Evolutionary conservation across 352 stramenopile genomes (phyloP).

Genomic region (Pythium chondricola): DNA sequence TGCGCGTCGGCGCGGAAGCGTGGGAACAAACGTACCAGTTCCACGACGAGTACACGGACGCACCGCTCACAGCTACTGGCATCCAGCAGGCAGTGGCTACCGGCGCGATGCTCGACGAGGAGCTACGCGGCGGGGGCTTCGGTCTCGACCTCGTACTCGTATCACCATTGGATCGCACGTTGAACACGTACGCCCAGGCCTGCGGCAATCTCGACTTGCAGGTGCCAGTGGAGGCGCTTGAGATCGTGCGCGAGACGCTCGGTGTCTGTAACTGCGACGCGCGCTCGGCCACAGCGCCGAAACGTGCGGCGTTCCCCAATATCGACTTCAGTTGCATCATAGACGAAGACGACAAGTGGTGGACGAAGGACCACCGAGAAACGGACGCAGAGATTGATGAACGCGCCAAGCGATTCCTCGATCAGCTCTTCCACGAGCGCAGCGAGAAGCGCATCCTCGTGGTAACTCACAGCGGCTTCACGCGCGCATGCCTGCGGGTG

Average conservation of each 20-base stretch:
- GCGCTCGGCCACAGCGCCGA: constrained; percentile 32
- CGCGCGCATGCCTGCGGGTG: constrained; percentile 47
- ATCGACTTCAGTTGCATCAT: constrained; percentile 41
- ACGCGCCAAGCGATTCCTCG: constrained; percentile 41
- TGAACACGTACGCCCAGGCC: constrained; percentile 49
- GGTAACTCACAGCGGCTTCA: constrained; percentile 67
- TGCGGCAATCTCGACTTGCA: constrained; percentile 21
- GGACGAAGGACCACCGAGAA: constrained; percentile 46
- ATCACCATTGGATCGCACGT: constrained; percentile 58
- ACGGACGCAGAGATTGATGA: constrained; percentile 50
- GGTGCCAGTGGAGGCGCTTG: constrained; percentile 42
- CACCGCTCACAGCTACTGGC: constrained; percentile 40
- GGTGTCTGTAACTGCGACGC: constrained; percentile 61
- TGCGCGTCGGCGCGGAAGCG: constrained; percentile 34
- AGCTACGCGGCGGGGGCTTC: constrained; percentile 37
- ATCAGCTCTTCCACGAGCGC: constrained; percentile 32
- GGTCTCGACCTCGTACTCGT: constrained; percentile 54
- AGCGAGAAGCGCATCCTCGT: constrained; percentile 38
- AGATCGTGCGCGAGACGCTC: constrained; percentile 57
- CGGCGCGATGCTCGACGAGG: constrained; percentile 30
- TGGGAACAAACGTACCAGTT: constrained; percentile 56
- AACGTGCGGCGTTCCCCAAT: constrained; percentile 33
- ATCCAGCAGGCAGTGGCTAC: constrained; percentile 28
- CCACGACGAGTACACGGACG: constrained; percentile 45
- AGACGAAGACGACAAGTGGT: constrained; percentile 51